These are phyloP conservation scores for Setaria viridis DNA, from an alignment of 202 grass and related monocot genomes.

Conservation along the genomic window DNA sequence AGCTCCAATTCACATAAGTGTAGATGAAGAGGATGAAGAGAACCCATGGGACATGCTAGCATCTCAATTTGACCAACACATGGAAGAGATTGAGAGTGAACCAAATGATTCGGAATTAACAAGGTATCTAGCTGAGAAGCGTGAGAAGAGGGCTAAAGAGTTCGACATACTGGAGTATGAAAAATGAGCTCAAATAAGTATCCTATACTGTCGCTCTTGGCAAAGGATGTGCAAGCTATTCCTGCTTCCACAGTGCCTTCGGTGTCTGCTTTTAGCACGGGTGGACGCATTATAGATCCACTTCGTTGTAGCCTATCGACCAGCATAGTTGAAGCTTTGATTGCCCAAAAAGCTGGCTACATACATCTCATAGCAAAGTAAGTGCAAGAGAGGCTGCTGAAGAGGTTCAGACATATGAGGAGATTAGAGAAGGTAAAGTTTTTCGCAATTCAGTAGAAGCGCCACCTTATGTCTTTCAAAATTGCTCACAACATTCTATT, in stretches of 20 bases:
- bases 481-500: not conserved
- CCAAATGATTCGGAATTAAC: not conserved
- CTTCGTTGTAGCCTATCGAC: not conserved
- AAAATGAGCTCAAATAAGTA: not conserved
- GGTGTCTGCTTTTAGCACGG: conserved; percentile 3
- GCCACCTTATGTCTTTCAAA: not conserved
- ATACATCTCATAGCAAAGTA: not conserved
- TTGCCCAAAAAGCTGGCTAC: not conserved
- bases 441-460: not conserved
- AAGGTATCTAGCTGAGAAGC: not conserved
- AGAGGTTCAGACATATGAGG: not conserved
- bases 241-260: not conserved
- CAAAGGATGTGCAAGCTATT: not conserved
- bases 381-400: not conserved
- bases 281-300: not conserved
- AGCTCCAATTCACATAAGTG: not conserved
- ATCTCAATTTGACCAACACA: not conserved
- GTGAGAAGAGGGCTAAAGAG: not conserved
- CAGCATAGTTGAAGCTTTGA: conserved; percentile 9
- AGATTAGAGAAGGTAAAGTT: not conserved
- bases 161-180: not conserved
- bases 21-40: not conserved
- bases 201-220: not conserved
- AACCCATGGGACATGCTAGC: not conserved
- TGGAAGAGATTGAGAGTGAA: not conserved